phyloP scores from a whole-genome alignment of 2,329 filamentous ascomycete species.

The Penicillium janthinellum region DNA sequence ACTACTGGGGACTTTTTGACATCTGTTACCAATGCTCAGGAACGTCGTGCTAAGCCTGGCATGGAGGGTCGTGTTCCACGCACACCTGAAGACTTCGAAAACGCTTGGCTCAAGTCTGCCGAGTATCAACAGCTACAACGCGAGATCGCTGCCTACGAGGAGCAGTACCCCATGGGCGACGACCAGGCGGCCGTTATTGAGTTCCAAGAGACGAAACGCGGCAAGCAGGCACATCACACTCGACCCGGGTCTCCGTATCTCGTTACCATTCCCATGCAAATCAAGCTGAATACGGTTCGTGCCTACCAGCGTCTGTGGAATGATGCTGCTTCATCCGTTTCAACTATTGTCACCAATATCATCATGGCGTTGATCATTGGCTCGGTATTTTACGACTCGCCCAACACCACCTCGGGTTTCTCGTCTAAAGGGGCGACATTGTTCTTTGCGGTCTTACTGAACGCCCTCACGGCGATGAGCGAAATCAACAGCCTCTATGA shows the following conservation, averaged over 20 bases:
- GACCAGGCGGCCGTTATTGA: slow-evolving; percentile 25
- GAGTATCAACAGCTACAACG: slow-evolving; percentile 44
- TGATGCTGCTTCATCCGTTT: slow-evolving; percentile 72
- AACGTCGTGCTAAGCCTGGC: slow-evolving; percentile 57
- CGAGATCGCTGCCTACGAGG: slow-evolving; percentile 46
- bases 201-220: slow-evolving; percentile 39
- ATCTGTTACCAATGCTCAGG: slow-evolving; percentile 63
- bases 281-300: slow-evolving; percentile 75
- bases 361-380: slow-evolving; percentile 74
- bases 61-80: slow-evolving; percentile 64
- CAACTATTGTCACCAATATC: slow-evolving; percentile 65
- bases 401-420: slow-evolving; percentile 66
- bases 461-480: slow-evolving; percentile 64
- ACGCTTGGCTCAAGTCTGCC: slow-evolving; percentile 53
- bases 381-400: slow-evolving; percentile 77
- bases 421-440: slow-evolving; percentile 74
- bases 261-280: slow-evolving; percentile 69
- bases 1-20: slow-evolving; percentile 70
- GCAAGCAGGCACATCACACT: slow-evolving; percentile 42
- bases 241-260: slow-evolving; percentile 77
- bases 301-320: slow-evolving; percentile 74
- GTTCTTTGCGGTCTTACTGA: slow-evolving; percentile 85
- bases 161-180: slow-evolving; percentile 39
- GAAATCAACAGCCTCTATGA: slow-evolving; percentile 46
- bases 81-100: slow-evolving; percentile 68